Evolutionary conservation across 2,329 filamentous ascomycete genomes (phyloP).

Genomic region (Tolypocladium album): DNA sequence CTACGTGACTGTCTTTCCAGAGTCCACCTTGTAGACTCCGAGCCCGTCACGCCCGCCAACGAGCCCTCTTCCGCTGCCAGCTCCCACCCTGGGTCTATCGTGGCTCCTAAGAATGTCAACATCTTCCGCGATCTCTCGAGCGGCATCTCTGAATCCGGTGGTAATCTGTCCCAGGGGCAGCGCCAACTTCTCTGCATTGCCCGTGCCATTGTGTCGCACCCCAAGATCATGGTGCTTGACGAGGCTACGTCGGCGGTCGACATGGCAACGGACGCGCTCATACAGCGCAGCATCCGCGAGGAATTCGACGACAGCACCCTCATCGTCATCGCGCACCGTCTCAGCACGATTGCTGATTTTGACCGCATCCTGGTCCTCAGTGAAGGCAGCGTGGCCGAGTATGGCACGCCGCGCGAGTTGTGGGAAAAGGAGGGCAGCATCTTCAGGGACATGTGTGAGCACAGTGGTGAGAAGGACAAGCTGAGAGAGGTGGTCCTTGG

Average conservation of each 20-base stretch:
- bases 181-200: slow-evolving; percentile 67
- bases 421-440: slow-evolving; percentile 41
- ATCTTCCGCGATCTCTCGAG: slow-evolving; percentile 53
- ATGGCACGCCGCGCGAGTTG: slow-evolving; percentile 51
- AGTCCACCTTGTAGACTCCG: slow-evolving; percentile 52
- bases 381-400: slow-evolving; percentile 58
- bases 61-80: slow-evolving; percentile 25
- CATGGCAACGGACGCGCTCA: slow-evolving; percentile 63
- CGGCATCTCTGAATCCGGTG: slow-evolving; percentile 58
- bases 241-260: slow-evolving; percentile 73
- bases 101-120: slow-evolving; percentile 45
- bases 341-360: slow-evolving; percentile 69
- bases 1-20: slow-evolving; percentile 59
- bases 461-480: slow-evolving; percentile 48
- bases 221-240: slow-evolving; percentile 70
- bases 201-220: slow-evolving; percentile 58
- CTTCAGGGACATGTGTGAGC: slow-evolving; percentile 53
- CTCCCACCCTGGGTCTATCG: slow-evolving; percentile 18
- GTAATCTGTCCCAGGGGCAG: slow-evolving; percentile 68
- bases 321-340: slow-evolving; percentile 63
- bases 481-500: slow-evolving; percentile 34
- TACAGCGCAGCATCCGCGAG: slow-evolving; percentile 62
- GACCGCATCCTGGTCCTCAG: slow-evolving; percentile 63
- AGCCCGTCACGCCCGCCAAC: slow-evolving; percentile 25
- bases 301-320: slow-evolving; percentile 60